Base-by-base conservation (phyloP, 108 stramenopile genomes). In the Skeletonema grethae region DNA sequence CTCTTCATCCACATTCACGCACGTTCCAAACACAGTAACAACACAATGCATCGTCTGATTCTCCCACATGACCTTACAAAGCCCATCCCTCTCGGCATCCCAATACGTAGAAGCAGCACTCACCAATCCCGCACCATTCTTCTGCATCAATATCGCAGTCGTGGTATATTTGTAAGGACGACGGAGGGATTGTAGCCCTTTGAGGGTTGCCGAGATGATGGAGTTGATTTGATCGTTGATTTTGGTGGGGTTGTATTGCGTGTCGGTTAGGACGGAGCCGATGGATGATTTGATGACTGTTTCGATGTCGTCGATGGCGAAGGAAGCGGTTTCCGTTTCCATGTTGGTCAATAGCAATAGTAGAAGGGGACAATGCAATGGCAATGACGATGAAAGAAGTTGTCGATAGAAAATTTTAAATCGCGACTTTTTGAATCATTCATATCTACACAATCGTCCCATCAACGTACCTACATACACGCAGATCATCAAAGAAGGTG, bases 141-240 rank as follows among this genome's bases (percentile, higher is more conserved):
- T 90, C 28, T 94, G 91, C 93, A 91, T 94, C 55, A 94, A 82
- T 18, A 92, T 82, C 55, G 86, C 89, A 1, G 88, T 89, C 16
- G 92, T 67, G 30, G 84, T 75, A 61, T 94, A 92, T 55, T 94
- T 92, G 84, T 85, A 92, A 4, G 93, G 93, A 30, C 90, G 85
- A 76, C 86, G 88, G 18, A 91, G 70, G 13, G 85, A 82, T 57
- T 92, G 91, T 10, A 92, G 77, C 38, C 90, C 91, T 57, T 88
- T 92, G 35, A 94, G 69, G 16, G 85, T 78, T 20, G 82, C 65
- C 35, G 87, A 84, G 45, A 91, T 90, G 41, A 94, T 92, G 38
- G 61, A 70, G 74, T 94, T 89, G 38, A 61, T 82, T 88, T 85
- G 84, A 41, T 89, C 87, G 6, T 84, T 82, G 41, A 88, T 82